phyloP scores from a whole-genome alignment of 345 rosid species.

The Syzygium jambos region DNA sequence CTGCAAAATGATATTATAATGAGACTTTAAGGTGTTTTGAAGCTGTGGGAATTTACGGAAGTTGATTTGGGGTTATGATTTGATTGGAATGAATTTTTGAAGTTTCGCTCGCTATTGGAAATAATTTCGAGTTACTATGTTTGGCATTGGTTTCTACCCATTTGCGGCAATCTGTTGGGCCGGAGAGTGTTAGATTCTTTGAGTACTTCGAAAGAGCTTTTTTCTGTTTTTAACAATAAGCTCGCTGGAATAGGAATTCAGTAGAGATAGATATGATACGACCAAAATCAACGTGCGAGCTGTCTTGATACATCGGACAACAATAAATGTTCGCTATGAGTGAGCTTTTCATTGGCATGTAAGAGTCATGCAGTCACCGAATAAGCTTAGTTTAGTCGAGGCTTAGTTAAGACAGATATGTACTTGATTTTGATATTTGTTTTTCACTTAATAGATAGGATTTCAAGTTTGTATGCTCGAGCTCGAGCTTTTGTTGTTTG shows the following conservation, averaged over 20 bases:
- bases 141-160: neutral
- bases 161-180: neutral
- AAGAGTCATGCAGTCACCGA: neutral
- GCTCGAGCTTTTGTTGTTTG: neutral
- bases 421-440: neutral
- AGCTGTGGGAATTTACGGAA: neutral
- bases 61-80: neutral
- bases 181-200: neutral
- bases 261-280: neutral
- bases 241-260: neutral
- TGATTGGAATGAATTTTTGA: neutral
- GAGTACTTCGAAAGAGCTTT: neutral
- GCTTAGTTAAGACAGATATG: neutral
- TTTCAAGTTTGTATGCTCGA: neutral
- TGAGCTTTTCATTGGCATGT: neutral
- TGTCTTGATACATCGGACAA: neutral
- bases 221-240: neutral
- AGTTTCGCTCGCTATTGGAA: neutral
- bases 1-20: neutral
- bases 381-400: neutral
- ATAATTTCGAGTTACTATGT: neutral
- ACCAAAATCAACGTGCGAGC: neutral
- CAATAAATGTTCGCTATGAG: neutral
- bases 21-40: neutral
- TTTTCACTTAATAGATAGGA: neutral